Evolutionary conservation across 1,284 basidiomycete species (phyloP).

Genomic region (Tranzscheliella williamsii): DNA sequence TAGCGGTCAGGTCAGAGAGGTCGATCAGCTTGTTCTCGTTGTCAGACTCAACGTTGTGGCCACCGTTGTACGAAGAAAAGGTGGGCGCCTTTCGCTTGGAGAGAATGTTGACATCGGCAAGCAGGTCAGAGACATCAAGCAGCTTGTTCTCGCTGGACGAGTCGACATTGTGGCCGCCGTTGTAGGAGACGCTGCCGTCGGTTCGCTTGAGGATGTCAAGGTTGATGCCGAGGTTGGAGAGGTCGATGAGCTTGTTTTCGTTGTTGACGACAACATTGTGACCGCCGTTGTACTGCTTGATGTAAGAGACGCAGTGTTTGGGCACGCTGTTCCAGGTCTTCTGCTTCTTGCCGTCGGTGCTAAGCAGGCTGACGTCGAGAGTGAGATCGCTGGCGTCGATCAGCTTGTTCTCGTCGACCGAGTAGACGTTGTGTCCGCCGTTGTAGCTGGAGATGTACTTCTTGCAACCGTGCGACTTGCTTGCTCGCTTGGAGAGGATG

Average conservation of each 20-base stretch:
- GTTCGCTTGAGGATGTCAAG: conserved; percentile 24
- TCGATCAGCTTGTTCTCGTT: conserved; percentile 39
- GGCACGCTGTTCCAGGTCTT: conserved; percentile 19
- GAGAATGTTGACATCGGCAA: conserved; percentile 16
- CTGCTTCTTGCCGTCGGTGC: conserved; percentile 14
- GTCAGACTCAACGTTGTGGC: conserved; percentile 26
- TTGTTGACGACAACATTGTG: conserved; percentile 35
- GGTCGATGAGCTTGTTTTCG: conserved; percentile 41
- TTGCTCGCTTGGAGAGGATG: conserved; percentile 26
- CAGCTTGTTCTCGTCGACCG: conserved; percentile 43
- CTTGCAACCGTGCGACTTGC: conserved; percentile 19
- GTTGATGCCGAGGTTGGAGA: conserved; percentile 13
- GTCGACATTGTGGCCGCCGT: conserved; percentile 33
- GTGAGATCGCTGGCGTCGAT: conserved; percentile 30
- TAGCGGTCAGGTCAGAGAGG: conserved; percentile 18
- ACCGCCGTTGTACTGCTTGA: conserved; percentile 39
- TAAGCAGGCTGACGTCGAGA: conserved; percentile 28
- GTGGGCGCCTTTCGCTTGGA: conserved; percentile 9
- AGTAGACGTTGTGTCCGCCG: conserved; percentile 42
- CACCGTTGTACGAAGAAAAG: conserved; percentile 19
- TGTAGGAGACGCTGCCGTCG: conserved; percentile 6
- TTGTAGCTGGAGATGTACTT: conserved; percentile 42
- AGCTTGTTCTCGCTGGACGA: conserved; percentile 28
- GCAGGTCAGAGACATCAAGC: conserved; percentile 11
- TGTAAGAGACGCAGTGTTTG: conserved; percentile 32